A percentile compares a stretch with the other conserved stretches of the same genome.
Evolutionary conservation across 2,329 filamentous ascomycete species (phyloP).

Genomic region (Colletotrichum sp.): DNA sequence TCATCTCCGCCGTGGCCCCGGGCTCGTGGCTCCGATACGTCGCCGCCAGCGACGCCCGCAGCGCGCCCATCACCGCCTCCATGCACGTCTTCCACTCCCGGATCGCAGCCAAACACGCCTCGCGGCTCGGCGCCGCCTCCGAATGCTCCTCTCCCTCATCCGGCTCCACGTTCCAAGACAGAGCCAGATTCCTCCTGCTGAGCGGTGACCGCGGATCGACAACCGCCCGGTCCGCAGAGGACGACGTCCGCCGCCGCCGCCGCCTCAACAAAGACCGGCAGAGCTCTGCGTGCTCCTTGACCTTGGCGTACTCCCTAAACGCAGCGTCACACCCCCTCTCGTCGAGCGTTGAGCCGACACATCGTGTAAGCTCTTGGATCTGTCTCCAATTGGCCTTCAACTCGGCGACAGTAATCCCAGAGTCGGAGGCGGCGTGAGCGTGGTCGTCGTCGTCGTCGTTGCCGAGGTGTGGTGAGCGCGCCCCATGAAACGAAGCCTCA

Average conservation of each 20-base stretch:
- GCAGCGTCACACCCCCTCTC: conserved; percentile 45
- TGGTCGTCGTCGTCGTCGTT: neutral
- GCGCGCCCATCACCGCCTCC: conserved; percentile 44
- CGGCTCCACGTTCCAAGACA: neutral
- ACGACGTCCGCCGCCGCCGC: neutral
- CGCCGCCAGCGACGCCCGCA: conserved; percentile 44
- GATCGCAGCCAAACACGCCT: conserved; percentile 39
- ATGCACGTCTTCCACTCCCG: conserved; percentile 50
- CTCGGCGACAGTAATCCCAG: conserved; percentile 29
- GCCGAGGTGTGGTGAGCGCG: neutral
- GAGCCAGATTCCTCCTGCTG: conserved; percentile 2
- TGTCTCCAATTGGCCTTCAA: conserved; percentile 39
- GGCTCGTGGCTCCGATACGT: conserved; percentile 52
- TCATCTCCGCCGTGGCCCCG: conserved; percentile 45
- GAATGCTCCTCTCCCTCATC: neutral
- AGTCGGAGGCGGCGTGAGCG: conserved; percentile 14
- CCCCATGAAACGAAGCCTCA: neutral
- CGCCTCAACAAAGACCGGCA: neutral
- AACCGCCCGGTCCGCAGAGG: neutral
- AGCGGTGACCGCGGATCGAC: neutral
- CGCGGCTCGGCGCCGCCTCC: conserved; percentile 26
- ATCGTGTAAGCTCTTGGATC: conserved; percentile 38
- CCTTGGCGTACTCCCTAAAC: conserved; percentile 48
- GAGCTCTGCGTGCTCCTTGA: conserved; percentile 26
- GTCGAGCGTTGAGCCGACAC: conserved; percentile 37